Evolutionary conservation across 1,284 basidiomycete species (phyloP), one percentile per base, ranked within the genome.

Genomic region (Coriolopsis trogii): DNA sequence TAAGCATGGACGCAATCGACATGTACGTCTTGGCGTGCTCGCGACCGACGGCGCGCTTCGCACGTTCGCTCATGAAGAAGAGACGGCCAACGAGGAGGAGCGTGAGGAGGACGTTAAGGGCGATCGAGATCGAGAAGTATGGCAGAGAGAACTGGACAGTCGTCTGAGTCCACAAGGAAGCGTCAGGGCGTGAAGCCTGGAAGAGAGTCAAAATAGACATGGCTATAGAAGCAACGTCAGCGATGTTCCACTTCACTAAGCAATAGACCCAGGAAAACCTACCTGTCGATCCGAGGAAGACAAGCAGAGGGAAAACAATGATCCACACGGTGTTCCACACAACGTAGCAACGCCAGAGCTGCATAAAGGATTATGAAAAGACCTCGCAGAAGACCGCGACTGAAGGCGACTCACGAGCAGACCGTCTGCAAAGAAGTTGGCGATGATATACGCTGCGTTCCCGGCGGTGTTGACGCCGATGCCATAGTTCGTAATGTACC

Each of bases 41-140:
- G 3, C 29, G 13, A 15, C 71, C 70, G 38, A 75, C 62, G 6
- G 61, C 46, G 10, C 56, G 55, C 33, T 52, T 50, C 25, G 73
- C 26, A 3, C 56, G 56, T 4, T 60, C 36, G 30, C 71, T 68
- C 53, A 69, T 64, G 41, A 61, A 61, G 24, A 70, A 61, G 6
- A 77, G 61, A 3, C 73, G 71, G 3, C 45, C 51, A 8, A 71
- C 68, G 30, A 77, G 73, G 20, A 74, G 54, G 26, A 70, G 29
- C 2, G 74, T 75, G 31, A 72, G 45, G 16, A 74, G 30, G 28
- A 75, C 59, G 59, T 72, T 77, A 49, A 75, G 60, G 13, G 68
- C 25, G 44, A 61, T 49, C 2, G 59, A 54, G 31, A 58, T 41
- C 10, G 49, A 59, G 37, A 73, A 55, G 51, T 60, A 60, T 6